phyloP scores from a whole-genome alignment of 129 eudicot species.

The Flaveria trinervia region DNA sequence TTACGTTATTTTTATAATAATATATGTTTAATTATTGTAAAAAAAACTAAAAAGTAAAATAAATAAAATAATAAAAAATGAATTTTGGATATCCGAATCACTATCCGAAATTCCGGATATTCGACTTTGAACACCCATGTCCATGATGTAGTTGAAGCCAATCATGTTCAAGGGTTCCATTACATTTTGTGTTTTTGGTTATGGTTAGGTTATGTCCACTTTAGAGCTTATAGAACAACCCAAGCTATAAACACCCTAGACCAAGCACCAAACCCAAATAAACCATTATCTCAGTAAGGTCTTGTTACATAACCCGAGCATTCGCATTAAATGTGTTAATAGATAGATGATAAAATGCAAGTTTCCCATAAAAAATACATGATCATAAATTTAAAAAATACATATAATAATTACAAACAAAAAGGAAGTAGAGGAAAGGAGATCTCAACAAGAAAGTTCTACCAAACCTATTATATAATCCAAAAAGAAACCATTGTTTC shows the following conservation, averaged over 20 bases:
- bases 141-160: background rate
- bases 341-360: background rate
- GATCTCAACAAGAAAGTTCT: constrained; percentile 23
- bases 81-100: too few species aligned
- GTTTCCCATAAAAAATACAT: constrained; percentile 9
- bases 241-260: too few species aligned
- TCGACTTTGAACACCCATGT: too few species aligned
- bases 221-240: background rate
- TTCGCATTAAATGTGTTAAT: background rate
- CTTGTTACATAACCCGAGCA: too few species aligned
- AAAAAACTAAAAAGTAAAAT: too few species aligned
- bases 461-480: constrained; percentile 23
- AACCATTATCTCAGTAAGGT: too few species aligned
- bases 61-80: too few species aligned
- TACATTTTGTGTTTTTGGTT: background rate
- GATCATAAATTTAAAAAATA: background rate
- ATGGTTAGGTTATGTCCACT: background rate
- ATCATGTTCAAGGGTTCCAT: background rate
- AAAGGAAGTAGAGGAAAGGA: constrained; percentile 4
- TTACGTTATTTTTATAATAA: too few species aligned
- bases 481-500: constrained; percentile 12
- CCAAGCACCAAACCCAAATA: background rate
- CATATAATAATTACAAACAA: constrained; percentile 17
- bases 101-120: too few species aligned
- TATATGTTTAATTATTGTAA: too few species aligned